Evolutionary conservation across 345 rosid genomes (phyloP), one percentile per base, ranked within the genome.

Genomic region (Trapa bicornis): DNA sequence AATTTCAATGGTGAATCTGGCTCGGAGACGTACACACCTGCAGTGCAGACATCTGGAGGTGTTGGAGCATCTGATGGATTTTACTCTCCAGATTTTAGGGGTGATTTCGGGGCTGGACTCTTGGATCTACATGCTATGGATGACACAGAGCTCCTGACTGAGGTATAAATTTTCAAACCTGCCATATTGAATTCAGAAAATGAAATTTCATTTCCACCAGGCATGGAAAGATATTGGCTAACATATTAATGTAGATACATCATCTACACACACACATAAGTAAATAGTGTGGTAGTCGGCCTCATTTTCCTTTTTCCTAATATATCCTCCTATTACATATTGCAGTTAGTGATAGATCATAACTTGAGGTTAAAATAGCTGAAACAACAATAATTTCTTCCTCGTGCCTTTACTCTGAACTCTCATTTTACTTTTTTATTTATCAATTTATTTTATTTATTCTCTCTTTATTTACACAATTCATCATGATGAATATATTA

Each of bases 51-150:
- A 64, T 83, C 82, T 57, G 85, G 82, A 70, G 86, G 84, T 65
- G 53, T 78, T 29, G 76, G 81, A 67, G 80, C 83, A 62, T 82
- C 89, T 57, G 99, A 94, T 79, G 89, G 93, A 15, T 81, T 91
- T 74, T 89, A 84, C 78, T 87, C 99, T 67, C 87, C 95, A 0
- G 99, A 94, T 56, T 87, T 94, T 66, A 85, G 96, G 79, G 97
- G 97, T 64, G 99, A 94, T 76, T 87, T 91, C 86, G 99, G 97
- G 72, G 96, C 96, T 73, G 99, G 99, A 66, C 93, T 94, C 68
- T 72, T 94, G 75, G 97, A 91, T 82, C 99, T 95, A 73, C 97
- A 95, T 76, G 93, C 96, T 50, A 86, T 95, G 96, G 99, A 95
- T 76, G 97, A 95, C 68, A 91, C 96, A 1, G 96, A 87, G 81